Evolutionary conservation across 2,329 filamentous ascomycete species (phyloP).

Genomic region (Polytolypa hystricis): DNA sequence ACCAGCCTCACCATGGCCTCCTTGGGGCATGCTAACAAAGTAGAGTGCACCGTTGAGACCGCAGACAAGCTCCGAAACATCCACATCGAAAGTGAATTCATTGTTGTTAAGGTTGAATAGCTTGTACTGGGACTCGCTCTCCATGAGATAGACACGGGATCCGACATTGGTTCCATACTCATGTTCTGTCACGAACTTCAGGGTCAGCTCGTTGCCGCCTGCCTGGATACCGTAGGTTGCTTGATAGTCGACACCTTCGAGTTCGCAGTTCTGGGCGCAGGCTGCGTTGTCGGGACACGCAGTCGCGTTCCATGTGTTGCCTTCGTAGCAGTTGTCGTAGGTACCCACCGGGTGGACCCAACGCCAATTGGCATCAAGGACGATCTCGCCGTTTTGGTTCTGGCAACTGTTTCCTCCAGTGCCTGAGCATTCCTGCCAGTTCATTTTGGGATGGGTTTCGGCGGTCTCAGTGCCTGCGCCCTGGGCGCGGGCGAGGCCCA

Average conservation of each 20-base stretch:
- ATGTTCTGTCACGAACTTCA: constrained; percentile 31
- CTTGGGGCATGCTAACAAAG: constrained; percentile 41
- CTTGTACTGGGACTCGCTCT: constrained; percentile 46
- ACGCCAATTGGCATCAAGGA: constrained; percentile 43
- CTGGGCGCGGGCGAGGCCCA: constrained; percentile 37
- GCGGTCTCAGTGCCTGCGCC: constrained; percentile 31
- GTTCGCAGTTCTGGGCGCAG: constrained; percentile 41
- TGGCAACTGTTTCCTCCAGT: constrained; percentile 26
- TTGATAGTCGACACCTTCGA: constrained; percentile 42
- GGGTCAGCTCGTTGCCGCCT: constrained; percentile 32
- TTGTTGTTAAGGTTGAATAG: constrained; percentile 50
- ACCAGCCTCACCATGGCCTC: constrained; percentile 18
- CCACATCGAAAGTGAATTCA: constrained; percentile 57
- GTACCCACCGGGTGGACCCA: constrained; percentile 37
- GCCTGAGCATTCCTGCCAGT: constrained; percentile 38
- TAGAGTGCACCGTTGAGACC: constrained; percentile 58
- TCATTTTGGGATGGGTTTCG: constrained; percentile 41
- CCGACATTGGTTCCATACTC: constrained; percentile 18
- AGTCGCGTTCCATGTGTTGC: constrained; percentile 34
- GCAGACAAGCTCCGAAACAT: constrained; percentile 52
- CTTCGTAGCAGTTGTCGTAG: constrained; percentile 42
- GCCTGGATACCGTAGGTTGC: constrained; percentile 38
- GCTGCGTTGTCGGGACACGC: constrained; percentile 33
- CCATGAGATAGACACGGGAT: constrained; percentile 50
- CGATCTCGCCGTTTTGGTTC: constrained; percentile 37